These are phyloP conservation scores for Geranium incanum DNA, from an alignment of 441 rosid species.

Conservation along the genomic window DNA sequence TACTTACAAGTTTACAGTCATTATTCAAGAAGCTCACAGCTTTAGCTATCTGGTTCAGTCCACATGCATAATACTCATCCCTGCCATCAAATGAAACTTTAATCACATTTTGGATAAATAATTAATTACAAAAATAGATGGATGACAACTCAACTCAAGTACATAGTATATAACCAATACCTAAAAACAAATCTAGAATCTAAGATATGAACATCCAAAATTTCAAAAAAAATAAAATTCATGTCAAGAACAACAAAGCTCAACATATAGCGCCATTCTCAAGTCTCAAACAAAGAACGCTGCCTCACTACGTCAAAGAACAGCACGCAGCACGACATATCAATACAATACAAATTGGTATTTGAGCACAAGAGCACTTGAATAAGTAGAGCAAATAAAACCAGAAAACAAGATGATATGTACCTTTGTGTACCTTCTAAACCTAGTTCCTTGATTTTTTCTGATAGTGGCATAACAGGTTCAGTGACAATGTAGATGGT, in stretches of 20 bases:
- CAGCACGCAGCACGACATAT: not conserved
- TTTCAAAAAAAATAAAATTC: not conserved
- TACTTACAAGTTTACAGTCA: slow-evolving; percentile 92
- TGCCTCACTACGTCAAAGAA: not conserved
- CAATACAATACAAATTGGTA: not conserved
- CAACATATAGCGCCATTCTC: not conserved
- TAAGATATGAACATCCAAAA: not conserved
- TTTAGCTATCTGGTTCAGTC: slow-evolving; percentile 84
- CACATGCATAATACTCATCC: slow-evolving; percentile 95
- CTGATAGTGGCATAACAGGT: slow-evolving; percentile 87
- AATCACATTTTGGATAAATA: not conserved
- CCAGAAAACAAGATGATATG: slow-evolving; percentile 10
- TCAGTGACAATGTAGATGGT: slow-evolving; percentile 92
- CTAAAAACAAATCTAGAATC: not conserved
- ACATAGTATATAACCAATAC: not conserved
- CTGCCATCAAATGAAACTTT: slow-evolving; percentile 31
- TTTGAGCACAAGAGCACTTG: not conserved
- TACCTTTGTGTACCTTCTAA: slow-evolving; percentile 89
- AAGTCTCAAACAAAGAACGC: not conserved
- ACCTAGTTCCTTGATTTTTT: slow-evolving; percentile 89
- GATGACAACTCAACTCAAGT: not conserved
- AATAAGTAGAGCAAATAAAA: slow-evolving; percentile 3
- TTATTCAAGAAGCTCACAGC: slow-evolving; percentile 98
- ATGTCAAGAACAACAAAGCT: not conserved
- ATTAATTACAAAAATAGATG: not conserved